Evolutionary conservation across 139 green algal genomes (phyloP), one percentile per base, ranked within the genome.

Genomic region (Chlorella sp.): DNA sequence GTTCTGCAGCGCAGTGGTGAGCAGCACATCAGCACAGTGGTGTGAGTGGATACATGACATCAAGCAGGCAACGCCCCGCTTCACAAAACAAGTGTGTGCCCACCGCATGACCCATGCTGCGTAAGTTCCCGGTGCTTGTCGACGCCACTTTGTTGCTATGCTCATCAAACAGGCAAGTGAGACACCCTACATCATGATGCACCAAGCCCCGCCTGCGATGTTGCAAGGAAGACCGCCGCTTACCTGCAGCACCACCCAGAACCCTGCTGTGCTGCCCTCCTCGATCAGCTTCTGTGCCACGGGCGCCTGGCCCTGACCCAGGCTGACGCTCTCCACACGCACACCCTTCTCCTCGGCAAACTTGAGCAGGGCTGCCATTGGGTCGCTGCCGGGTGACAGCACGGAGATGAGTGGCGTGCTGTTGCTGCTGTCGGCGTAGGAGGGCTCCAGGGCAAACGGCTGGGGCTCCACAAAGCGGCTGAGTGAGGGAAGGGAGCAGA

Each of bases 241-340:
- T n/a, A n/a, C n/a, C n/a, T n/a, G n/a, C n/a, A n/a, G n/a, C n/a
- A 72, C 85, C 67, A 94, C 88, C 89, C 89, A 94, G 78, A 87
- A 90, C 36, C 89, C 89, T 63, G 86, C 77, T 31, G 79, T 35
- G 49, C 85, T 80, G 55, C 88, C 88, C 42, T 87, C 59, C 35
- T 88, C 79, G 31, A 94, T 88, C 67, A 68, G 78, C 49, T 72
- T 68, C 77, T 88, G 77, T 34, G 88, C 88, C 3, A 92, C 79
- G 31, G 89, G 89, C 20, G 85, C 89, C 76, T 94, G 89, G 4
- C 89, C 89, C 82, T 94, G 89, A 1, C 89, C 89, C 55, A 94
- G 76, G 30, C 74, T 86, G 26, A 94, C 89, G 62, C 60, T 72
- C 83, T 92, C 86, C 36, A 92, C 87, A 17, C 83, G 71, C 6